These are phyloP conservation scores for Geotrichum histeridarum DNA, from an alignment of 1,139 yeast species.

Conservation along the genomic window DNA sequence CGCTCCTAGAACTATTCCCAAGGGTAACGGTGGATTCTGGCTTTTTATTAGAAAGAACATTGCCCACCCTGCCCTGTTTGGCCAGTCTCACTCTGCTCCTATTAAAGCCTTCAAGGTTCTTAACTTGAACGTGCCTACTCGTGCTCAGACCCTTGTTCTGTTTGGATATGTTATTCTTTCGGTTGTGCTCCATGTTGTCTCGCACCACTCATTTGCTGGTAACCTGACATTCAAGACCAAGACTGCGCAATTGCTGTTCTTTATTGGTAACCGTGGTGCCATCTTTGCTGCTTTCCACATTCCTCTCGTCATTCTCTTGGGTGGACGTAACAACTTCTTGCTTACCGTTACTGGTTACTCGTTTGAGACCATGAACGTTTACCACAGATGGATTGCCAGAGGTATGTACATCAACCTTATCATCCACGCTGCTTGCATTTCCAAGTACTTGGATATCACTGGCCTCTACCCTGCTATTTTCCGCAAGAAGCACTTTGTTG, in stretches of 20 bases:
- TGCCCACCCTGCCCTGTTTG: constrained; percentile 15
- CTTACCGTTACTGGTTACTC: constrained; percentile 64
- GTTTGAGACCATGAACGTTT: constrained; percentile 52
- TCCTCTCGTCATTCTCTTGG: constrained; percentile 52
- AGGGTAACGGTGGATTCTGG: constrained; percentile 5
- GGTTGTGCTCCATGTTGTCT: constrained; percentile 34
- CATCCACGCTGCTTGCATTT: constrained; percentile 32
- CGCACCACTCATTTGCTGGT: constrained; percentile 39
- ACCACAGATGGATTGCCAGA: constrained; percentile 67
- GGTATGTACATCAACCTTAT: constrained; percentile 45
- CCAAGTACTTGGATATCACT: constrained; percentile 19
- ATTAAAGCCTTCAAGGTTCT: background rate
- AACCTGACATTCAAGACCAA: constrained; percentile 37
- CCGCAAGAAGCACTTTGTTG: constrained; percentile 34
- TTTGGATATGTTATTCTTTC: constrained; percentile 44
- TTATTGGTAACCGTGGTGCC: constrained; percentile 60
- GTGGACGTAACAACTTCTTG: constrained; percentile 64
- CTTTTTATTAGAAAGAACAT: background rate
- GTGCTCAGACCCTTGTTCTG: constrained; percentile 50
- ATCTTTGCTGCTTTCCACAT: constrained; percentile 45
- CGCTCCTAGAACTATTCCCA: constrained; percentile 9
- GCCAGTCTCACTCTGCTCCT: constrained; percentile 15
- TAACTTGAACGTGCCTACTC: constrained; percentile 47
- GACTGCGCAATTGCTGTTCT: constrained; percentile 44
- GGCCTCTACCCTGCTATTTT: constrained; percentile 18